Base-by-base conservation (phyloP, 2,329 filamentous ascomycete species). In the Fusarium albosuccineum region DNA sequence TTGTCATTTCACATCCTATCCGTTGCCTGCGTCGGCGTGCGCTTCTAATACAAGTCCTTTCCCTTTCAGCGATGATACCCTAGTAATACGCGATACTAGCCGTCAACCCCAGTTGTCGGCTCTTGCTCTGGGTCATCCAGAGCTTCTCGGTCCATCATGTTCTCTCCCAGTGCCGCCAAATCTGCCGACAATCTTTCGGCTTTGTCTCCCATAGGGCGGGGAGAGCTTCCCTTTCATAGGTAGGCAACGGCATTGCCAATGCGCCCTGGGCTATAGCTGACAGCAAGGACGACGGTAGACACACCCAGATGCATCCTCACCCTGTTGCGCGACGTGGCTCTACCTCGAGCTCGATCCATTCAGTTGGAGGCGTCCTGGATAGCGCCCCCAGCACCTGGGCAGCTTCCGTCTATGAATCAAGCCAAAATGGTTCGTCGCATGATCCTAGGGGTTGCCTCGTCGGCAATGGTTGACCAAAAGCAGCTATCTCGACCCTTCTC, bases 401-500 rank as follows among this genome's bases (percentile, higher is more conserved):
- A 62, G 80, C 85, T 62, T 85, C 90, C 14, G 78, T 88, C 13
- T 78, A 84, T 36, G 94, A 97, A 79, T 88, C 89, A n/a, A 89
- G 91, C 10, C 92, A 94, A 72, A 97, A 97, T 86, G 94, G 91
- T 92, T 77, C 30, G 77, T 76, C 42, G 30, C 36, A 11, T 16
- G 37, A 29, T 41, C 26, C 22, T 8, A n/a, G 40, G n/a, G 8
- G 8, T 27, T 16, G 48, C 6, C 51, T 37, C 33, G 17, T 16
- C 51, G 33, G 33, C 60, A 40, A 55, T 41, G 52, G 57, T 60
- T 74, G 51, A 73, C 57, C 17, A 11, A 51, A 37, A 50, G 53
- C 48, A 93, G 92, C 96, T 64, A 98, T 98, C 72, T 97, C 94
- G 9, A 97, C 93, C 1, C 86, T 98, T n/a, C 86, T 98, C 5